Evolutionary conservation across 2,329 filamentous ascomycete genomes (phyloP).

Genomic region (Colletotrichum tabaci): DNA sequence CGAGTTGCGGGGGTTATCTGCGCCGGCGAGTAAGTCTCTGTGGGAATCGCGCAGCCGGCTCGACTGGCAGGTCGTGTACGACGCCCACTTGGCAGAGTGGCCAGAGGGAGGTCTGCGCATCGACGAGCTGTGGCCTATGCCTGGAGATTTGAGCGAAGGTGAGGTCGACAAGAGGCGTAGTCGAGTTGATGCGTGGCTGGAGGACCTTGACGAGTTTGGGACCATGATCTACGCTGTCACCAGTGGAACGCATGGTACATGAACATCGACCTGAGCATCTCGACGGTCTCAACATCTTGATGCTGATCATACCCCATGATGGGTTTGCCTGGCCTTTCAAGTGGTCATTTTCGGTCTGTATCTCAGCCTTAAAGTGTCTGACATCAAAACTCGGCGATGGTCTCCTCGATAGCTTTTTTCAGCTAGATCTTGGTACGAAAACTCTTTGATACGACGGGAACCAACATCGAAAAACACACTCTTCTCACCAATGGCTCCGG

Average conservation of each 20-base stretch:
- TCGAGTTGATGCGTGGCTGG: conserved; percentile 65
- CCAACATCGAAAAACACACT: background rate
- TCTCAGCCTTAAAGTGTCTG: background rate
- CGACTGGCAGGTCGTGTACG: conserved; percentile 62
- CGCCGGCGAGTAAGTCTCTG: conserved; percentile 57
- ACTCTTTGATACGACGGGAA: background rate
- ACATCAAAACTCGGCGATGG: background rate
- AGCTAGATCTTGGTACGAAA: background rate
- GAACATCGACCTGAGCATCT: background rate
- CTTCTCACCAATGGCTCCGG: background rate
- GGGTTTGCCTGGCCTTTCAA: background rate
- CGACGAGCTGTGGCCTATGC: conserved; percentile 66
- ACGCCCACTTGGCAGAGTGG: conserved; percentile 60
- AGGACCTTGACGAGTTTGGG: conserved; percentile 67
- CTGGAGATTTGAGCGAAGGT: conserved; percentile 49
- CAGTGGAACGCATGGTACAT: conserved; percentile 58
- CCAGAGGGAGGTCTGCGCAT: conserved; percentile 57
- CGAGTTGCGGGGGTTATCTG: conserved; percentile 62
- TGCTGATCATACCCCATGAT: background rate
- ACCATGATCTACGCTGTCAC: conserved; percentile 67
- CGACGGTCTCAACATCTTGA: background rate
- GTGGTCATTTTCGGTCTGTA: no score
- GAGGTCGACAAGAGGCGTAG: conserved; percentile 50
- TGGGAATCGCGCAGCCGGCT: conserved; percentile 58
- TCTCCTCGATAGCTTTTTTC: background rate